Percentiles rank a stretch among this genome's conserved stretches.
phyloP scores from a whole-genome alignment of 345 rosid species.

The Corchorus olitorius region DNA sequence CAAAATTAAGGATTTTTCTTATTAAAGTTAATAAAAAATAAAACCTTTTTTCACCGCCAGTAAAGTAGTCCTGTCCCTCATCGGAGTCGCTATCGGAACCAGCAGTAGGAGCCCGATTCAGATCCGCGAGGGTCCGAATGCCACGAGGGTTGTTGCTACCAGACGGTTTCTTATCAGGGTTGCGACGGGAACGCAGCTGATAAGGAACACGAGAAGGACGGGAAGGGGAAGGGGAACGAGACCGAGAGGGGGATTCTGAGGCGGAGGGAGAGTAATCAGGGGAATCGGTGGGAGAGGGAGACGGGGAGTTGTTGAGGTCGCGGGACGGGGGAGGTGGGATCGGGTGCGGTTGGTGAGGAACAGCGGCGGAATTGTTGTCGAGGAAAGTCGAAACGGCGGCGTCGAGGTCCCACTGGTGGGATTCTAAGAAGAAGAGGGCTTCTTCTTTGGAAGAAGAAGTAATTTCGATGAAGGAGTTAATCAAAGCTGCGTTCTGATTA shows the following conservation, averaged over 20 bases:
- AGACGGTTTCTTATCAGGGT: constrained; percentile 40
- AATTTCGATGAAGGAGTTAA: constrained; percentile 80
- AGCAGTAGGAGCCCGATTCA: constrained; percentile 54
- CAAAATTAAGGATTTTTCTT: not conserved
- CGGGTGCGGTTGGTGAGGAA: constrained; percentile 13
- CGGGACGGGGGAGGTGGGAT: constrained; percentile 26
- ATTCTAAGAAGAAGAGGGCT: constrained; percentile 84
- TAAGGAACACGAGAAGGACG: constrained; percentile 50
- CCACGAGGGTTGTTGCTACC: constrained; percentile 55
- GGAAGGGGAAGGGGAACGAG: constrained; percentile 64
- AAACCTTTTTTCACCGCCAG: constrained; percentile 93
- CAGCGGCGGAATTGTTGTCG: constrained; percentile 44
- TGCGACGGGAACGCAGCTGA: constrained; percentile 56
- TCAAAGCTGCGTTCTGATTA: constrained; percentile 29
- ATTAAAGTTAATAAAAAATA: not conserved
- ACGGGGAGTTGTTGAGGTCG: constrained; percentile 28
- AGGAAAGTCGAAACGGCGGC: constrained; percentile 91
- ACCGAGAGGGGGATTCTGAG: constrained; percentile 59
- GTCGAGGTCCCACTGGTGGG: constrained; percentile 88
- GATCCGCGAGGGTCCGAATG: constrained; percentile 83
- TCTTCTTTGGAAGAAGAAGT: constrained; percentile 80
- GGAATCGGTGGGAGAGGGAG: constrained; percentile 45
- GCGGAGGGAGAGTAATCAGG: constrained; percentile 60
- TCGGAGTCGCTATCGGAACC: constrained; percentile 57
- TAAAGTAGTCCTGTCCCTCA: constrained; percentile 68